Percentiles rank a stretch among this genome's conserved stretches.
phyloP scores from a whole-genome alignment of 176 grass and related monocot genomes.

The Saccharum officinarum region DNA sequence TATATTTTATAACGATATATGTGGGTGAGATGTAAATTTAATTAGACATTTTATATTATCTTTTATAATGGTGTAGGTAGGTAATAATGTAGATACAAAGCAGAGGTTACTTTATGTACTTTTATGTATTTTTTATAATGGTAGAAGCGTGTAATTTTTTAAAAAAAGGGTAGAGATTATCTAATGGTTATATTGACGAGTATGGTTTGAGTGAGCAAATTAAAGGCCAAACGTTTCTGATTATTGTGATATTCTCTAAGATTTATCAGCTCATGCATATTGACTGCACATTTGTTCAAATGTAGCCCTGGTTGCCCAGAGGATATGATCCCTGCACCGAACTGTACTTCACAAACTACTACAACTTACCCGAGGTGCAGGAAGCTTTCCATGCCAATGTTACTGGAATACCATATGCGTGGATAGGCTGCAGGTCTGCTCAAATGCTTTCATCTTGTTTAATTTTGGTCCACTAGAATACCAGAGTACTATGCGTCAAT shows the following conservation, averaged over 20 bases:
- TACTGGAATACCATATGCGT: conserved; percentile 68
- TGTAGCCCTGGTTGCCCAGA: conserved; percentile 79
- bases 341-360: conserved; percentile 69
- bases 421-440: conserved; percentile 72
- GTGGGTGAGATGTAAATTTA: too few relatives aligned
- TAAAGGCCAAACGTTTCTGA: not conserved
- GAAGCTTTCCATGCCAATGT: conserved; percentile 83
- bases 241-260: not conserved
- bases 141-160: too few relatives aligned
- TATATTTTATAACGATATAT: too few relatives aligned
- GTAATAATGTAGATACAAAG: too few relatives aligned
- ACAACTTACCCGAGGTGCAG: conserved; percentile 80
- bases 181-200: too few relatives aligned
- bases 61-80: too few relatives aligned
- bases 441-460: conserved; percentile 12
- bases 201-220: not conserved
- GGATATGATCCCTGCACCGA: conserved; percentile 95
- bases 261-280: not conserved
- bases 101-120: too few relatives aligned
- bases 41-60: too few relatives aligned
- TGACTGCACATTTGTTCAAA: conserved; percentile 7
- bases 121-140: too few relatives aligned
- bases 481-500: not conserved
- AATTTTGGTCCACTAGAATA: not conserved
- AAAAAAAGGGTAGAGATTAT: too few relatives aligned